Evolutionary conservation across 2,329 filamentous ascomycete genomes (phyloP), one percentile per base, ranked within the genome.

Genomic region (Aspergillus pseudotamarii): DNA sequence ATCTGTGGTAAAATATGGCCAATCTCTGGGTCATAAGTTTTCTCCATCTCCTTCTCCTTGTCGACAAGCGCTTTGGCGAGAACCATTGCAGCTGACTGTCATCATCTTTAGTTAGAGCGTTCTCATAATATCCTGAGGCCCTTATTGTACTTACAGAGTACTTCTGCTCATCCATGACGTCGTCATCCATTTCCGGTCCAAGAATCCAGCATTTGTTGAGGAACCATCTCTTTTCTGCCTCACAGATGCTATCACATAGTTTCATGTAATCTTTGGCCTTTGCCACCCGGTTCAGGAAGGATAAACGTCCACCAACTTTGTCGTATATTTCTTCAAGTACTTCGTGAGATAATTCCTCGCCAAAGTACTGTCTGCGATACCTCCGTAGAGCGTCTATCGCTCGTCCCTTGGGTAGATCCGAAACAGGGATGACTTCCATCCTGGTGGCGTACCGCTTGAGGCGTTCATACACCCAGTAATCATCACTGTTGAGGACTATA

Each of bases 161-260:
- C 77, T 98, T 97, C 75, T 98, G 93, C 78, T 97, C 92, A 73
- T 97, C 93, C 90, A 98, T 98, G 69, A 97, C 95, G 75, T 99
- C 95, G 78, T 98, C 95, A 70, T 98, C 95, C 90, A 91, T 93
- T 66, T 89, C 88, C 64, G 80, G 82, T 21, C 91, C 91, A 1
- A 94, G 83, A 59, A 93, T 91, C 82, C 90, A 91, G 75, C 90
- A 93, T 73, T 91, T 88, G 77, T 92, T 93, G 23, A 93, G 78
- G 69, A 93, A 89, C 91, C 91, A 94, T 0, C 88, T 89, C 75
- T 91, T 91, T 73, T 94, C 91, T 45, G 84, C 85, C 41, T 86
- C 81, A 71, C 86, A 90, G 68, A 94, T 93, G 23, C 85, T 78
- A 50, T 95, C 81, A 76, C 94, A 97, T 34, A 90, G 92, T 28